These are phyloP conservation scores for Dioscorea alata DNA, from an alignment of 106 monocot species.

Conservation along the genomic window DNA sequence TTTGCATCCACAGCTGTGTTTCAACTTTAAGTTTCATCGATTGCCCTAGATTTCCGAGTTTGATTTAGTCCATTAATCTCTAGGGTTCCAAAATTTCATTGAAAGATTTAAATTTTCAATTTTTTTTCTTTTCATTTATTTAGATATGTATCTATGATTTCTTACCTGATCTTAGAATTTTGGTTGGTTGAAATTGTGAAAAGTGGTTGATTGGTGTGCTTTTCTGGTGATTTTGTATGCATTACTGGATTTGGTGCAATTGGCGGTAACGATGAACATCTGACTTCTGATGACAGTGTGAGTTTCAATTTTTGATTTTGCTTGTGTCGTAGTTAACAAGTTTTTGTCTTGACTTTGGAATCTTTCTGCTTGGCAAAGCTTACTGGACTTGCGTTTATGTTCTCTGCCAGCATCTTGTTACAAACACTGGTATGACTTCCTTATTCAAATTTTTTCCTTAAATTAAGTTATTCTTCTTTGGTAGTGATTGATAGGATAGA, in stretches of 20 bases:
- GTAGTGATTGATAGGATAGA: no score
- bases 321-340: neutral
- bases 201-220: neutral
- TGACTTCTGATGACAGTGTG: neutral
- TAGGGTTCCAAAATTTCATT: neutral
- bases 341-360: neutral
- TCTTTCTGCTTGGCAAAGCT: conserved; percentile 40
- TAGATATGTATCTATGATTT: neutral
- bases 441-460: neutral
- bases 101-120: neutral
- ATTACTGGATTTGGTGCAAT: neutral
- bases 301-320: neutral
- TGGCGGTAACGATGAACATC: neutral
- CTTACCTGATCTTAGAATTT: neutral
- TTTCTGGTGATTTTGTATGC: neutral
- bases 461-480: neutral
- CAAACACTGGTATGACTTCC: conserved; percentile 71
- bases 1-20: neutral
- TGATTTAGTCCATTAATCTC: neutral
- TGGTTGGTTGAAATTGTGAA: neutral
- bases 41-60: neutral
- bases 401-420: conserved; percentile 81
- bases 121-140: neutral
- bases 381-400: conserved; percentile 97
- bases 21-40: neutral